Evolutionary conservation across 2,329 filamentous ascomycete species (phyloP).

Genomic region (Mollisiaceae sp.): DNA sequence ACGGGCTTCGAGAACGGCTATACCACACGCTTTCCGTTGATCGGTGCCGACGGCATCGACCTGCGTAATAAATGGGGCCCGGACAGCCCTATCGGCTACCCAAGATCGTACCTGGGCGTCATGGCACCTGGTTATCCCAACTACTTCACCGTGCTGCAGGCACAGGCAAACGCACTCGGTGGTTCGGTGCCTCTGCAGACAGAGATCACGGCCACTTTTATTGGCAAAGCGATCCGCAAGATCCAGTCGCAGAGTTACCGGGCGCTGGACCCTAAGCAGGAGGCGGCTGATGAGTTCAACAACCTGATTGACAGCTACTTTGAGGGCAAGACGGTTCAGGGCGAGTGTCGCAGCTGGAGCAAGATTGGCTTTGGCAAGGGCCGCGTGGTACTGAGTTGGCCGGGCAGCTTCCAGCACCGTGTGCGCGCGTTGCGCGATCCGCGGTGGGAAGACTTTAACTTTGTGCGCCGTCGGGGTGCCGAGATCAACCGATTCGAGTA

Average conservation of each 20-base stretch:
- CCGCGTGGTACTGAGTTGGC: neutral
- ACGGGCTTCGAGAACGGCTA: conserved; percentile 2
- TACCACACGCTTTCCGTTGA: neutral
- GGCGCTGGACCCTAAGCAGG: neutral
- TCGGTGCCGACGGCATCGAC: neutral
- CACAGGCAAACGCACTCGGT: neutral
- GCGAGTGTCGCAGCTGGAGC: conserved; percentile 6
- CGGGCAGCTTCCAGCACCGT: neutral
- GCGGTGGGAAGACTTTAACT: conserved; percentile 4
- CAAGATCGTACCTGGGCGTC: neutral
- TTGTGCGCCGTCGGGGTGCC: neutral
- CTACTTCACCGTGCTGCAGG: neutral
- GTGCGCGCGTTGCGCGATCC: neutral
- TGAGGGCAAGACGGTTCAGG: neutral
- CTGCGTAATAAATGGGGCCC: neutral
- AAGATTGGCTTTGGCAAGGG: neutral
- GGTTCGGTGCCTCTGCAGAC: neutral
- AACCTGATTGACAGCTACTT: neutral
- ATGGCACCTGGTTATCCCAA: neutral
- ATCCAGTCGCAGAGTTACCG: neutral
- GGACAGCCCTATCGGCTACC: neutral
- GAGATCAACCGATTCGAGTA: conserved; percentile 4
- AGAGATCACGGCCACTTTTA: neutral
- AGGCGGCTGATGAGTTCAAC: neutral
- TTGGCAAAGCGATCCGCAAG: neutral